These are phyloP conservation scores for Chrysoporthe austroafricana DNA, from an alignment of 2,329 filamentous ascomycete species.

Conservation along the genomic window DNA sequence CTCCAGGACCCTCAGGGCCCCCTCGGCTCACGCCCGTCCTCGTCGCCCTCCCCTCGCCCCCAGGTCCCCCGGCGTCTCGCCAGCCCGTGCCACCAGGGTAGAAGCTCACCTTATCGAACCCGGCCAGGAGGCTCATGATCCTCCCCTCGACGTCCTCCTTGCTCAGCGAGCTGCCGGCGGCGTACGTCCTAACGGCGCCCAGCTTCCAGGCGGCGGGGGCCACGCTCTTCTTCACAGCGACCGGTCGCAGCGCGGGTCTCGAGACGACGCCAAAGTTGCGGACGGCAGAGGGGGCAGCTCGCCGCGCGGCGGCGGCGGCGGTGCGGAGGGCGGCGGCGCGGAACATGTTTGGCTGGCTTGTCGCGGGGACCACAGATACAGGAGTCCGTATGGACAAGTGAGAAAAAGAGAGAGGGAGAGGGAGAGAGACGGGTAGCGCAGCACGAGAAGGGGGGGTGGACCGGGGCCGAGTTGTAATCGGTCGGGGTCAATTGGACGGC, in stretches of 20 bases:
- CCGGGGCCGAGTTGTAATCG: not conserved
- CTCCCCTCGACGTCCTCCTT: slow-evolving; percentile 79
- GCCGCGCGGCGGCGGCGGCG: slow-evolving; percentile 57
- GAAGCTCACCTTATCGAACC: slow-evolving; percentile 88
- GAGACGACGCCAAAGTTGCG: slow-evolving; percentile 52
- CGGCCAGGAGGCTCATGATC: slow-evolving; percentile 90
- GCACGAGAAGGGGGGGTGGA: not conserved
- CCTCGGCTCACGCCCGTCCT: not conserved
- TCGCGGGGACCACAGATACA: too few species aligned
- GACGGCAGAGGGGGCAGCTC: slow-evolving; percentile 54
- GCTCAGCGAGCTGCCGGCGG: slow-evolving; percentile 75
- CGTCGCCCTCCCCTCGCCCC: not conserved
- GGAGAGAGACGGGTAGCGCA: not conserved
- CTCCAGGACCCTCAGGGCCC: not conserved
- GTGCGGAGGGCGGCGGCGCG: slow-evolving; percentile 83
- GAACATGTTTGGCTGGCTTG: slow-evolving; percentile 70
- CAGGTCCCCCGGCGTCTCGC: too few species aligned
- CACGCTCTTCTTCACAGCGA: slow-evolving; percentile 48
- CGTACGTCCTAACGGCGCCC: slow-evolving; percentile 82
- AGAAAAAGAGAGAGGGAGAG: slow-evolving; percentile 12
- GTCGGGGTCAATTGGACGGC: slow-evolving; percentile 20
- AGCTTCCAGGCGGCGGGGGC: slow-evolving; percentile 62
- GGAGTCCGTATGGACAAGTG: not conserved
- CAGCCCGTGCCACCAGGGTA: not conserved
- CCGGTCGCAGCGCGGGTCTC: slow-evolving; percentile 53